Conservation (phyloP, 1,284 basidiomycete species). For the Cryptococcus wingfieldii region DNA sequence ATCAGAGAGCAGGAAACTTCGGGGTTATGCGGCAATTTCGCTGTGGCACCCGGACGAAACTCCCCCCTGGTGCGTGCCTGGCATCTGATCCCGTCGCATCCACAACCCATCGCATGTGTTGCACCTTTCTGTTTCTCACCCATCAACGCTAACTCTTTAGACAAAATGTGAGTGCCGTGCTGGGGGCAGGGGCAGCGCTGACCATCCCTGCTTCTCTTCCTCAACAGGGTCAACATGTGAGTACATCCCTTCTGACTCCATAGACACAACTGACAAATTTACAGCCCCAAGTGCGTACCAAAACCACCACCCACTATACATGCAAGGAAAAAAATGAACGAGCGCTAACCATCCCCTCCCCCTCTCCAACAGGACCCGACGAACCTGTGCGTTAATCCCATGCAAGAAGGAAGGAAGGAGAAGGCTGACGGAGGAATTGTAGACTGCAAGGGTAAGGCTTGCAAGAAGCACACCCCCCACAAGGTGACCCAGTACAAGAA, state of each 20-base stretch:
- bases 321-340: background rate
- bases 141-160: slow-evolving; percentile 19
- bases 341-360: slow-evolving; percentile 3
- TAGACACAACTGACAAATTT: background rate
- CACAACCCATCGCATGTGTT: background rate
- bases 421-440: slow-evolving; percentile 7
- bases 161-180: slow-evolving; percentile 30
- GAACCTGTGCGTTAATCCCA: slow-evolving; percentile 35
- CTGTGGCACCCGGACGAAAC: too few relatives aligned
- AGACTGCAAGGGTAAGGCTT: slow-evolving; percentile 98
- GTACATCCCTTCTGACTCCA: slow-evolving; percentile 7
- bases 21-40: too few relatives aligned
- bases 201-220: slow-evolving; percentile 9
- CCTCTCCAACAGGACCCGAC: slow-evolving; percentile 40
- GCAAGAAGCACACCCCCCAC: slow-evolving; percentile 99
- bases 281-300: slow-evolving; percentile 38
- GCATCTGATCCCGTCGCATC: background rate
- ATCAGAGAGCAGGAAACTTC: too few relatives aligned
- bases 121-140: slow-evolving; percentile 9
- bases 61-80: background rate
- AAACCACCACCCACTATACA: background rate
- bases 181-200: slow-evolving; percentile 10
- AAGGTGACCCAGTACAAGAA: slow-evolving; percentile 98
- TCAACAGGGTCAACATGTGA: slow-evolving; percentile 46
- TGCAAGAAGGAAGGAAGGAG: background rate